Conservation (phyloP, 768 basidiomycete genomes). For the Boletus rex-veris region DNA sequence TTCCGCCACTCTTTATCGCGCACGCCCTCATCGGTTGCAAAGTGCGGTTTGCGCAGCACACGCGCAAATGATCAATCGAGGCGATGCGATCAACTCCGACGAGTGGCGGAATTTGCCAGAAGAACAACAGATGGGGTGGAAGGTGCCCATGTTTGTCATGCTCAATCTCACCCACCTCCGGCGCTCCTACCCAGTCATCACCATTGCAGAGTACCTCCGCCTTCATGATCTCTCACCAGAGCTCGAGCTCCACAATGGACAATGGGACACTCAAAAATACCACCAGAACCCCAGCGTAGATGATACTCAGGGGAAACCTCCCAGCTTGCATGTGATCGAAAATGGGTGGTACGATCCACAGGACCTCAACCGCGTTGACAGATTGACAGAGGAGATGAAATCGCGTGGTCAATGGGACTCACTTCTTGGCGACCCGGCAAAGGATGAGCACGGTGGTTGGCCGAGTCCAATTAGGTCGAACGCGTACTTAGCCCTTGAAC, state of each 20-base stretch:
- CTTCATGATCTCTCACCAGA: slow-evolving; percentile 36
- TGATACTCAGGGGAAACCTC: slow-evolving; percentile 16
- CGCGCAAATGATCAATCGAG: slow-evolving; percentile 42
- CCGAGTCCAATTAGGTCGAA: slow-evolving; percentile 17
- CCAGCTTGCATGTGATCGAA: slow-evolving; percentile 35
- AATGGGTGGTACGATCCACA: slow-evolving; percentile 41
- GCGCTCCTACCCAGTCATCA: slow-evolving; percentile 35
- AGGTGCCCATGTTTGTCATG: slow-evolving; percentile 38
- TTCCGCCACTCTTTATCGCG: neutral
- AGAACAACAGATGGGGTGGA: slow-evolving; percentile 36
- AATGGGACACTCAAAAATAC: slow-evolving; percentile 36
- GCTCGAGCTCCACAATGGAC: slow-evolving; percentile 36
- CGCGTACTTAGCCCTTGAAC: slow-evolving; percentile 20
- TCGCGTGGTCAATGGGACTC: slow-evolving; percentile 31
- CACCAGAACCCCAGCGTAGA: slow-evolving; percentile 30
- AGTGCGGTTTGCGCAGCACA: slow-evolving; percentile 40
- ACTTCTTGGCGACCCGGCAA: slow-evolving; percentile 9
- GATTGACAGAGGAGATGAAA: slow-evolving; percentile 31
- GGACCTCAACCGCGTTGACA: slow-evolving; percentile 37
- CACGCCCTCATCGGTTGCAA: neutral
- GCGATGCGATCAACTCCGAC: slow-evolving; percentile 39
- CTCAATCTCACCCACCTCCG: slow-evolving; percentile 42
- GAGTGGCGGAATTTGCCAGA: slow-evolving; percentile 41
- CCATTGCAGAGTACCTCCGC: slow-evolving; percentile 41
- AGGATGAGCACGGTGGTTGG: slow-evolving; percentile 23